Evolutionary conservation across 1,139 yeast species (phyloP).

Genomic region (Zygoascus sp.): DNA sequence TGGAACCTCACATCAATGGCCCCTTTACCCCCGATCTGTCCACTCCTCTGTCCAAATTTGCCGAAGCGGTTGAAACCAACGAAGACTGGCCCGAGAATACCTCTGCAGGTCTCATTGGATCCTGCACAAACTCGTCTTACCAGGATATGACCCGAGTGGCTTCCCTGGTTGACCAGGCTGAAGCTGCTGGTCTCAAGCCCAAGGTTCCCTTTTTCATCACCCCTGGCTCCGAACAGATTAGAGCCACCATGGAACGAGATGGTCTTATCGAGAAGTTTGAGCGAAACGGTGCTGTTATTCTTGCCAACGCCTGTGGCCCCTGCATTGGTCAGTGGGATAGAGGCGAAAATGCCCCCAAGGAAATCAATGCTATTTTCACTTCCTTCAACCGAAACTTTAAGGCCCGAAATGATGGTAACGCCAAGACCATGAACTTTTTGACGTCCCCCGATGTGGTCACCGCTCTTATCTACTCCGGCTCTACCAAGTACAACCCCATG

Average conservation of each 20-base stretch:
- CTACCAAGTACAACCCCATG: constrained; percentile 95
- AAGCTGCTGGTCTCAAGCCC: constrained; percentile 81
- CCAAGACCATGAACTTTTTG: constrained; percentile 95
- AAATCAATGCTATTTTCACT: constrained; percentile 95
- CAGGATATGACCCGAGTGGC: constrained; percentile 99
- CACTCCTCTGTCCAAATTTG: constrained; percentile 83
- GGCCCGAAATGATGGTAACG: constrained; percentile 98
- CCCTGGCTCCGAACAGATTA: constrained; percentile 98
- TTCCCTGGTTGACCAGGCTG: constrained; percentile 88
- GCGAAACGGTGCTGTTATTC: constrained; percentile 90
- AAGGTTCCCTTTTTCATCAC: constrained; percentile 90
- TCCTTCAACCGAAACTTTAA: constrained; percentile 99
- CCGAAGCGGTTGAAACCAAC: constrained; percentile 75
- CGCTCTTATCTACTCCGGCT: constrained; percentile 96
- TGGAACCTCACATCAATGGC: constrained; percentile 96
- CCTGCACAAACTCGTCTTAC: constrained; percentile 98
- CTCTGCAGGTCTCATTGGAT: constrained; percentile 95
- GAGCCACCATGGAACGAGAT: constrained; percentile 98
- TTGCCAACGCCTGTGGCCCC: constrained; percentile 99
- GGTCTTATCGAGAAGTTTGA: constrained; percentile 87
- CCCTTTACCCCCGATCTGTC: constrained; percentile 99
- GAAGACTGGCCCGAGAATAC: constrained; percentile 86
- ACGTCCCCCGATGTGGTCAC: constrained; percentile 98
- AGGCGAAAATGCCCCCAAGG: constrained; percentile 67
- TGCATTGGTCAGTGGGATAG: constrained; percentile 99